These are phyloP conservation scores for Pleurotus eryngii DNA, from an alignment of 768 basidiomycete genomes.

Conservation along the genomic window DNA sequence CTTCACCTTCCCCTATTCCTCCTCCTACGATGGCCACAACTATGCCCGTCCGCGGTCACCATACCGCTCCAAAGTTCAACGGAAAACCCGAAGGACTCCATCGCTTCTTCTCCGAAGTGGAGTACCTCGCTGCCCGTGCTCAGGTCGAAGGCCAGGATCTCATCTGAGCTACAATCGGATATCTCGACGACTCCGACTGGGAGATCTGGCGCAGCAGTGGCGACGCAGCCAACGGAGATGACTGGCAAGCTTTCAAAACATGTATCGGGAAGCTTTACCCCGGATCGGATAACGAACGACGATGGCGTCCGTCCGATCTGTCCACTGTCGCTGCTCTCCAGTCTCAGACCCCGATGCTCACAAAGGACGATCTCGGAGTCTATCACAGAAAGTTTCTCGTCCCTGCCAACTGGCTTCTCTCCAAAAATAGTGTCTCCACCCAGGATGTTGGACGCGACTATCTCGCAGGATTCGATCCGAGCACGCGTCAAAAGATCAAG, in stretches of 20 bases:
- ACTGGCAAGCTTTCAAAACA: background rate
- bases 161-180: background rate
- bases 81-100: too few species aligned
- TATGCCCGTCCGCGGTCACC: too few species aligned
- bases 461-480: constrained; percentile 10
- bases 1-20: too few species aligned
- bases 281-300: background rate
- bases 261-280: background rate
- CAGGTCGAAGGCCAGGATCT: background rate
- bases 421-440: constrained; percentile 11
- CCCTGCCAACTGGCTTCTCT: constrained; percentile 16
- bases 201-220: background rate
- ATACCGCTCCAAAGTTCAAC: too few species aligned
- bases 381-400: constrained; percentile 18
- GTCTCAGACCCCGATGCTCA: constrained; percentile 10
- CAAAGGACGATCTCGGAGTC: constrained; percentile 12
- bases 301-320: background rate
- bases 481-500: constrained; percentile 3
- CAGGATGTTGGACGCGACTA: constrained; percentile 20
- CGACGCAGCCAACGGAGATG: background rate
- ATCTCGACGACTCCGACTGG: background rate
- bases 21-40: too few species aligned
- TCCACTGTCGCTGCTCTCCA: background rate
- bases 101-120: background rate
- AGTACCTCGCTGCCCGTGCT: background rate